Base-by-base conservation (phyloP, 345 rosid genomes). In the Nephelium lappaceum region DNA sequence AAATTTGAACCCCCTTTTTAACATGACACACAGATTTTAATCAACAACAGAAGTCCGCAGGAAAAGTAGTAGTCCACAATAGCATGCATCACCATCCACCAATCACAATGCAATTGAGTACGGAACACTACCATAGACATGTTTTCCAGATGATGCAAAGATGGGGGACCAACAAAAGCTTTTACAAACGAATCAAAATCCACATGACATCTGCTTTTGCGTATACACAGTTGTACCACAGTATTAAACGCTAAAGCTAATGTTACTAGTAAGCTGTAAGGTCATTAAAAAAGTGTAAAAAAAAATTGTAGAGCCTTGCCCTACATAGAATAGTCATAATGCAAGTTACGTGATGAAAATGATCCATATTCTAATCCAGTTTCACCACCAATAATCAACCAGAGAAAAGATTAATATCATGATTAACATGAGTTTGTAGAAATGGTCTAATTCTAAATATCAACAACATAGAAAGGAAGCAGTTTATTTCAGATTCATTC, bases 51-150 rank as follows among this genome's bases (percentile, higher is more conserved):
- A 81, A 43, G 51, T 27, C 69, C 76, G n/a, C 7, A 31, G n/a
- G n/a, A n/a, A n/a, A n/a, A 31, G 31, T 27, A 27, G 31, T 0
- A 27, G 31, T 27, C 4, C 71, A 21, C n/a, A n/a, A n/a, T n/a
- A 45, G 80, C 80, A 60, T 6, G 9, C 38, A 18, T 41, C 72
- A 38, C 72, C 64, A 38, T 21, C 78, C 70, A 47, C 77, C 66
- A 66, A 53, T 53, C n/a, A 24, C 41, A 77, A 43, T 14, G 51
- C 47, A 43, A 64, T 73, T 25, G 68, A 55, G 68, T 45, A 18
- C 68, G 79, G 73, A 55, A 58, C 77, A 41, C 0, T 65, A 38
- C 24, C 63, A 79, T 27, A 6, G 1, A 36, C 19, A n/a, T 11
- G 39, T 24, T 6, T 43, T 69, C 31, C 6, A 12, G 47, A n/a